These are phyloP conservation scores for Nigrospora sphaerica DNA, from an alignment of 2,329 filamentous ascomycete genomes.

Conservation along the genomic window DNA sequence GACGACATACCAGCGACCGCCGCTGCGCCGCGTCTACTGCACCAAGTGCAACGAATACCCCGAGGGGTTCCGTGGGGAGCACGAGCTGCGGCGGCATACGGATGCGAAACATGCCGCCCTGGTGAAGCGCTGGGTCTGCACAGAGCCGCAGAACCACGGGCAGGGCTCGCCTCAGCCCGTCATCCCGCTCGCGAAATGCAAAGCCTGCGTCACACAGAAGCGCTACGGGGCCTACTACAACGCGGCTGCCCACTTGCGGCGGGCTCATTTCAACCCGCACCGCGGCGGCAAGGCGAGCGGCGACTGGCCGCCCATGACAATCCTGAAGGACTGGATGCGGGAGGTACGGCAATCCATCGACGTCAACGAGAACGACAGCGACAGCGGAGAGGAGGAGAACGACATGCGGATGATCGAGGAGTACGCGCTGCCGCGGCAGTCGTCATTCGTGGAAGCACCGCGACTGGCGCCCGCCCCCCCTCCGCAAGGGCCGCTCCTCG, in stretches of 20 bases:
- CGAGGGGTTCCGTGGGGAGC: conserved; percentile 83
- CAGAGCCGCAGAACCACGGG: conserved; percentile 35
- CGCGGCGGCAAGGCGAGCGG: conserved; percentile 49
- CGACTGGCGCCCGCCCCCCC: conserved; percentile 23
- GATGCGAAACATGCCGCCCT: conserved; percentile 50
- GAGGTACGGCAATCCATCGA: conserved; percentile 46
- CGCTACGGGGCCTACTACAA: conserved; percentile 54
- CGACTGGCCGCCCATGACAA: conserved; percentile 51
- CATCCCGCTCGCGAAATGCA: conserved; percentile 47
- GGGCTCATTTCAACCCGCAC: conserved; percentile 50
- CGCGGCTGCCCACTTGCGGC: conserved; percentile 49
- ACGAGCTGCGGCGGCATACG: conserved; percentile 68
- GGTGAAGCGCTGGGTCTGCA: conserved; percentile 50
- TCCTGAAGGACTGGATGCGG: conserved; percentile 54
- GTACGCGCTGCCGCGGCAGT: conserved; percentile 32
- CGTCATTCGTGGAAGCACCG: conserved; percentile 21
- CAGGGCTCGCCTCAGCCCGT: conserved; percentile 36
- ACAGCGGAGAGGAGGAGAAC: conserved; percentile 46
- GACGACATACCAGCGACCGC: conserved; percentile 43
- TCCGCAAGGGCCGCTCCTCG: conserved; percentile 19
- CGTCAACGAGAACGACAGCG: conserved; percentile 37
- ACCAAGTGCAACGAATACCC: conserved; percentile 72
- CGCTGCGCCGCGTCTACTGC: conserved; percentile 69
- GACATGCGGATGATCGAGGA: conserved; percentile 36
- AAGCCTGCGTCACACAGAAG: conserved; percentile 49